Percentiles rank a stretch among this genome's conserved stretches.
phyloP scores from a whole-genome alignment of 2,329 filamentous ascomycete genomes.

The Simplicillium sp. region DNA sequence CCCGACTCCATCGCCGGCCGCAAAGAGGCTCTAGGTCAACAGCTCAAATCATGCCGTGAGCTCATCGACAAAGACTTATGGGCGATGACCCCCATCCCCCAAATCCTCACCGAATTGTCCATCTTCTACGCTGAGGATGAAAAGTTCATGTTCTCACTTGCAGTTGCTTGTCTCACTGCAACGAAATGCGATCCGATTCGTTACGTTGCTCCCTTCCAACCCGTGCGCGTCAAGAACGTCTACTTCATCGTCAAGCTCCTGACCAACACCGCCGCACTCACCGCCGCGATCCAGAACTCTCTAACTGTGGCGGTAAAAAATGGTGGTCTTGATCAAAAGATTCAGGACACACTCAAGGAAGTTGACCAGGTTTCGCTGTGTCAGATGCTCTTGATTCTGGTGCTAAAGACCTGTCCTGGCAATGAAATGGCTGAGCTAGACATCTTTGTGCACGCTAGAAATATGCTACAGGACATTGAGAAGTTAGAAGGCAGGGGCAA shows the following conservation, averaged over 20 bases:
- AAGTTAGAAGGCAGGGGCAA: conserved; percentile 33
- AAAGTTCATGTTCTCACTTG: conserved; percentile 33
- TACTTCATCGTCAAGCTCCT: conserved; percentile 43
- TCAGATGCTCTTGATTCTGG: conserved; percentile 41
- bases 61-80: conserved; percentile 24
- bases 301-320: conserved; percentile 15
- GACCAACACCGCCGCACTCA: conserved; percentile 35
- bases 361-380: conserved; percentile 44
- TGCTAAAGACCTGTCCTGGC: conserved; percentile 28
- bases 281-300: conserved; percentile 16
- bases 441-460: conserved; percentile 30
- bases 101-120: conserved; percentile 32
- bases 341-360: conserved; percentile 23
- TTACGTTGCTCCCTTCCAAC: conserved; percentile 38
- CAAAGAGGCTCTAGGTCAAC: conserved; percentile 9
- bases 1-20: conserved; percentile 17
- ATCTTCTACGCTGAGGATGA: conserved; percentile 32
- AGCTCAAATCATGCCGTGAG: conserved; percentile 14
- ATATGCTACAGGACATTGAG: conserved; percentile 39
- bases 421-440: conserved; percentile 37
- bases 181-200: conserved; percentile 40
- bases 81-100: conserved; percentile 39
- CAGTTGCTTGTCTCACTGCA: conserved; percentile 36
- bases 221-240: conserved; percentile 38
- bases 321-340: conserved; percentile 12